Conservation (phyloP, 2,329 filamentous ascomycete genomes). For the Xylariales sp. region DNA sequence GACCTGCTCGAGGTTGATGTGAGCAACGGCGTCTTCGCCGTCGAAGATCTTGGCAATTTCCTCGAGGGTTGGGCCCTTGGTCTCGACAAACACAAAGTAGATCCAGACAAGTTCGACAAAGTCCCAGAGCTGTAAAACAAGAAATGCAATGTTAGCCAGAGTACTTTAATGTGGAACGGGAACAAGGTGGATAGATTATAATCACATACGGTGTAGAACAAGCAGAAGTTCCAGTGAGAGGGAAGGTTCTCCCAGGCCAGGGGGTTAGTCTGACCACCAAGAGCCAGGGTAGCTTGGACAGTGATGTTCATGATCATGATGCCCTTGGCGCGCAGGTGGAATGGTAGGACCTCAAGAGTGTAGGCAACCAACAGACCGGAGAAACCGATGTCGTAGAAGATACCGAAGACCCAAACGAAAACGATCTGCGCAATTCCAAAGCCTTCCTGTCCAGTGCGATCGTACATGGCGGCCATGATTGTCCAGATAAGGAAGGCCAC, state of each 20-base stretch:
- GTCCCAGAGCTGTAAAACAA: conserved; percentile 15
- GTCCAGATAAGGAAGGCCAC: conserved; percentile 48
- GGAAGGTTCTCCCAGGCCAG: conserved; percentile 45
- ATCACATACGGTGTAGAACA: conserved; percentile 17
- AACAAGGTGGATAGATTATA: not conserved
- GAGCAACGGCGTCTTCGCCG: conserved; percentile 53
- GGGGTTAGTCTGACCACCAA: conserved; percentile 49
- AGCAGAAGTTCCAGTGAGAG: conserved; percentile 48
- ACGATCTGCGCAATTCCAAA: conserved; percentile 38
- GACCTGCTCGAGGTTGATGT: conserved; percentile 39
- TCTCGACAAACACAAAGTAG: conserved; percentile 66
- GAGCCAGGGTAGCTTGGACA: conserved; percentile 49
- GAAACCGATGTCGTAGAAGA: conserved; percentile 53
- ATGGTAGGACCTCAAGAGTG: conserved; percentile 46
- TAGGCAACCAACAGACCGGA: conserved; percentile 53
- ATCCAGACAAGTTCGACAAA: conserved; percentile 43
- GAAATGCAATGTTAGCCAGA: no score
- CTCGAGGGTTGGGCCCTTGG: conserved; percentile 67
- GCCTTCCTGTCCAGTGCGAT: conserved; percentile 29
- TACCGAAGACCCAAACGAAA: conserved; percentile 44
- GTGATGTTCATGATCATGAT: conserved; percentile 53
- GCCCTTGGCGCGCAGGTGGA: conserved; percentile 47
- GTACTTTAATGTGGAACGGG: no score
- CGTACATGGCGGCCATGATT: conserved; percentile 39
- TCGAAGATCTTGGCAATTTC: conserved; percentile 69